Conservation (phyloP, 208 protist genomes). For the Leishmania lainsoni region DNA sequence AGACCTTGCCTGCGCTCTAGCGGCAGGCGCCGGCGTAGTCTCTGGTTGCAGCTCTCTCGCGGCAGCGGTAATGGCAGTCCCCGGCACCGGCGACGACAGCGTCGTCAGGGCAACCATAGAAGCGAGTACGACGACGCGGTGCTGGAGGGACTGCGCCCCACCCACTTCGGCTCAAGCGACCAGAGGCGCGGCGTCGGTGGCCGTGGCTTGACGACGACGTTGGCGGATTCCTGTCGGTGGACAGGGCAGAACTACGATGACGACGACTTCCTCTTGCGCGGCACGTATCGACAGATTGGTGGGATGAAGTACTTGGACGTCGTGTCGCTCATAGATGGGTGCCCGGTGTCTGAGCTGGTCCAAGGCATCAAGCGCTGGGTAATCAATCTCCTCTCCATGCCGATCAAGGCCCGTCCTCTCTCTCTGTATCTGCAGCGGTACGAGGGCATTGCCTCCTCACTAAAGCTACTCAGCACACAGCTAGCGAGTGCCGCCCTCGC, state of each 20-base stretch:
- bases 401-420: slow-evolving; percentile 61
- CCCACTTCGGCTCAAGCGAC: not conserved
- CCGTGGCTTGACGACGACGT: not conserved
- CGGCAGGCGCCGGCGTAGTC: not conserved
- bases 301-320: slow-evolving; percentile 63
- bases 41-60: not conserved
- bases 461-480: slow-evolving; percentile 37
- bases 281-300: slow-evolving; percentile 63
- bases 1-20: slow-evolving; percentile 1
- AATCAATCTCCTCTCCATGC: slow-evolving; percentile 47
- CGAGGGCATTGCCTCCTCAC: slow-evolving; percentile 47
- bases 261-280: slow-evolving; percentile 43
- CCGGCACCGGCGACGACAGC: not conserved
- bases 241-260: slow-evolving; percentile 3
- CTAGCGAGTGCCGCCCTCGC: slow-evolving; percentile 22
- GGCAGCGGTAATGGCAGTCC: not conserved
- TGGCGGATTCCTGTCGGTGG: slow-evolving; percentile 16
- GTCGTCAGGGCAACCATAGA: not conserved
- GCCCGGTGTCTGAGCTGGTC: slow-evolving; percentile 46
- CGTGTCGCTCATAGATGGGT: slow-evolving; percentile 46
- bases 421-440: slow-evolving; percentile 66
- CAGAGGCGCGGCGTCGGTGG: not conserved
- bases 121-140: not conserved
- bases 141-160: not conserved
- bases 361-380: slow-evolving; percentile 48